Conservation (phyloP, 495 filamentous ascomycete genomes). For the Baudoinia panamericana region DNA sequence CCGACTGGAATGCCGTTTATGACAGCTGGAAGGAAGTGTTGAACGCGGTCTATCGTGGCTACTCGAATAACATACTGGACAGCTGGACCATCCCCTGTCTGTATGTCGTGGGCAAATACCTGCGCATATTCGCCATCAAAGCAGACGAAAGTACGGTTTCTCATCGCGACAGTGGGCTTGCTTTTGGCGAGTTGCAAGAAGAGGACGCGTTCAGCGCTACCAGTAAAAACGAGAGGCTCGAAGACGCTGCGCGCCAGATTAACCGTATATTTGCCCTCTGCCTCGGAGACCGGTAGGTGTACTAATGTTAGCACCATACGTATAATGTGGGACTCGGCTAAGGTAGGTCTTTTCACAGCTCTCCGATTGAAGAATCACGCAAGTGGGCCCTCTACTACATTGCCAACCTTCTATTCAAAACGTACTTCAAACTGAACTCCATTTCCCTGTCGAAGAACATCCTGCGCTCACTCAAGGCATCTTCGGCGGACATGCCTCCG, state of each 20-base stretch:
- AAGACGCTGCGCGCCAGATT: constrained; percentile 76
- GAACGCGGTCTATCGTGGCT: constrained; percentile 58
- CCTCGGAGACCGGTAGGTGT: constrained; percentile 66
- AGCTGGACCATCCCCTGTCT: constrained; percentile 83
- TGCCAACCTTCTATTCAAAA: constrained; percentile 90
- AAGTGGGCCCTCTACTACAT: constrained; percentile 97
- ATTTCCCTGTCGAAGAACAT: constrained; percentile 83
- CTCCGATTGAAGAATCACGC: constrained; percentile 72
- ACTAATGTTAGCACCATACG: not conserved
- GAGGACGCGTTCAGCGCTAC: constrained; percentile 63
- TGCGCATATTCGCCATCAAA: constrained; percentile 76
- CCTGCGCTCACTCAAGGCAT: constrained; percentile 62
- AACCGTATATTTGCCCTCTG: constrained; percentile 83
- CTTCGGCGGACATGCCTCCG: constrained; percentile 60
- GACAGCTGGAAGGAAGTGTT: constrained; percentile 72
- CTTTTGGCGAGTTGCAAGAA: constrained; percentile 27
- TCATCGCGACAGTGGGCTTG: constrained; percentile 37
- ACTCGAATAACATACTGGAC: constrained; percentile 53
- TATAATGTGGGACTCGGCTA: not conserved
- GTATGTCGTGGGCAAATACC: constrained; percentile 68
- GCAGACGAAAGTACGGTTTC: constrained; percentile 49
- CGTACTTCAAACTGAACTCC: constrained; percentile 89
- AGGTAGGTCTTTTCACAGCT: constrained; percentile 38
- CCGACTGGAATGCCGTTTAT: constrained; percentile 62
- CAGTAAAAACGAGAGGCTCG: constrained; percentile 64